phyloP scores from a whole-genome alignment of 306 rosid species.

The Luffa aegyptiaca region DNA sequence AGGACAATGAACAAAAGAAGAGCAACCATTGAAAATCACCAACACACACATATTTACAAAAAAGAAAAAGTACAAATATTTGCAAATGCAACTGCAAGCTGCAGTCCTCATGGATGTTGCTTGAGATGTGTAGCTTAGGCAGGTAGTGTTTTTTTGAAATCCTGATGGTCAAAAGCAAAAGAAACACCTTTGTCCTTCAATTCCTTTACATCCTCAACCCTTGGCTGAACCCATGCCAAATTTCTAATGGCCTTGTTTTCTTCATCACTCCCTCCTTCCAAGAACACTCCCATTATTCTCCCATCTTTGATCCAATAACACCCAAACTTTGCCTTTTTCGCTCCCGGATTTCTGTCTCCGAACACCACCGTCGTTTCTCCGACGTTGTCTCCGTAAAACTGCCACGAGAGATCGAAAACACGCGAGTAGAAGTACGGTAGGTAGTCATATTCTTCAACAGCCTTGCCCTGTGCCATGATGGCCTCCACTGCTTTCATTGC shows the following conservation, averaged over 20 bases:
- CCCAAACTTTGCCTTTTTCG: constrained; percentile 29
- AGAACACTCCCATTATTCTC: constrained; percentile 29
- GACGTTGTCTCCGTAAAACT: constrained; percentile 31
- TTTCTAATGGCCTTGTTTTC: constrained; percentile 27
- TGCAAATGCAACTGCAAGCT: background rate
- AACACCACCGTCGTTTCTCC: constrained; percentile 26
- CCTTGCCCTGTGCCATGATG: constrained; percentile 16
- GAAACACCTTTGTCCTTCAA: constrained; percentile 20
- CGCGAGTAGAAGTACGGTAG: constrained; percentile 32
- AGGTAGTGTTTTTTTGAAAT: background rate
- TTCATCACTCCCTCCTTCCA: constrained; percentile 36
- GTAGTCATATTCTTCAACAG: constrained; percentile 21
- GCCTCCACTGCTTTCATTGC: constrained; percentile 32
- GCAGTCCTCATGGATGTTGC: background rate
- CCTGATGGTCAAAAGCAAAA: constrained; percentile 10
- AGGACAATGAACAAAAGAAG: too few relatives aligned
- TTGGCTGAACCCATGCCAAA: constrained; percentile 26
- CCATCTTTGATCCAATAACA: constrained; percentile 28
- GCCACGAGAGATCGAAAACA: constrained; percentile 31
- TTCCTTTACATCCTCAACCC: constrained; percentile 2
- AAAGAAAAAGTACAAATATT: background rate
- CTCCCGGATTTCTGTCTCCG: constrained; percentile 10
- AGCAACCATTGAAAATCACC: background rate
- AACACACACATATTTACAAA: background rate
- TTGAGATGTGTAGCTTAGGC: background rate